Percentiles rank a stretch among this genome's conserved stretches.
phyloP scores from a whole-genome alignment of 495 filamentous ascomycete species.

The Lasiosphaeria ovina region DNA sequence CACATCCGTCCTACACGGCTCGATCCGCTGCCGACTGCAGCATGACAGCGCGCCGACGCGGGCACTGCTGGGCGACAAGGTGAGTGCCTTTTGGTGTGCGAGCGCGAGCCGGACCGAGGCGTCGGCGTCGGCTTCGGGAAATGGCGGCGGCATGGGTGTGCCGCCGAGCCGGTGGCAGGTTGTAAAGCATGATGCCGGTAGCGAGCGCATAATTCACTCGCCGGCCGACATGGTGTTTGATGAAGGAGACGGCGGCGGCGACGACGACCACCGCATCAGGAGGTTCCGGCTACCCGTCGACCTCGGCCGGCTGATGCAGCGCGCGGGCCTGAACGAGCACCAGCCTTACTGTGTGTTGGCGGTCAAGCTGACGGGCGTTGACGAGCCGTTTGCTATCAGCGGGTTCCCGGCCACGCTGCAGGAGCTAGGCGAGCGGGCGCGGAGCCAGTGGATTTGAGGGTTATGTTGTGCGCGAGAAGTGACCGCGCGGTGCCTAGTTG shows the following conservation, averaged over 20 bases:
- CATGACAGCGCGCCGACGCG: neutral
- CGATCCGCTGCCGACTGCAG: slow-evolving; percentile 3
- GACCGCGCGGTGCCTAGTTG: no score
- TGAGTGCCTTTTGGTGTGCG: neutral
- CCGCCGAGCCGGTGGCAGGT: neutral
- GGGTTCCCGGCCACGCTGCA: slow-evolving; percentile 12
- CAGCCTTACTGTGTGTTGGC: slow-evolving; percentile 1
- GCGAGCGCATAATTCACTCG: no score
- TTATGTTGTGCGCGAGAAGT: no score
- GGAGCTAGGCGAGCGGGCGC: slow-evolving; percentile 3
- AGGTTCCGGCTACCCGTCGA: neutral
- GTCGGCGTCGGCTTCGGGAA: no score
- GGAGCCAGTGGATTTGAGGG: neutral
- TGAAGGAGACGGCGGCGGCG: neutral
- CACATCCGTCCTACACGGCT: neutral
- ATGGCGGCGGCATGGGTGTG: no score
- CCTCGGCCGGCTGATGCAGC: neutral
- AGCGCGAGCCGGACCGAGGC: neutral
- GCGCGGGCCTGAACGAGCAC: neutral
- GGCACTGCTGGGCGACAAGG: slow-evolving; percentile 2
- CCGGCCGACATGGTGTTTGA: neutral
- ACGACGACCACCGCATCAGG: neutral
- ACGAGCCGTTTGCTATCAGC: slow-evolving; percentile 6
- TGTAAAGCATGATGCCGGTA: neutral
- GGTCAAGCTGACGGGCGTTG: neutral